phyloP scores from a whole-genome alignment of 805 yeast genomes.

The Ogataea allantospora region DNA sequence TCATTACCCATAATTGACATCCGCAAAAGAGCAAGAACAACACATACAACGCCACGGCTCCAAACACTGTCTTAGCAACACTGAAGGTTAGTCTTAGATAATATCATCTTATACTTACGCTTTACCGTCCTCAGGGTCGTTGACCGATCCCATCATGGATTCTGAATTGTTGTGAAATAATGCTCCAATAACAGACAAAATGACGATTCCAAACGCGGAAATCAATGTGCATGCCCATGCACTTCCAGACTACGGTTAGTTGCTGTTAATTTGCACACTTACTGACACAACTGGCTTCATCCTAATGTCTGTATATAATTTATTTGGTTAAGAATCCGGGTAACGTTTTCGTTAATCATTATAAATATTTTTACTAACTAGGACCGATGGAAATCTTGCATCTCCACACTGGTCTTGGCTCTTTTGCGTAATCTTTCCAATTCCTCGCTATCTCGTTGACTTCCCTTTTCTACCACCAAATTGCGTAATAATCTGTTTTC shows the following conservation, averaged over 20 bases:
- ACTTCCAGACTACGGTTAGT: conserved; percentile 54
- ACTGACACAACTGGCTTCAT: conserved; percentile 36
- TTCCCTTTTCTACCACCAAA: conserved; percentile 78
- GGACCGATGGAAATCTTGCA: conserved; percentile 7
- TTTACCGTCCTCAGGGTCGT: conserved; percentile 89
- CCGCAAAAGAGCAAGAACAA: conserved; percentile 88
- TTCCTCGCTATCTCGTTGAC: conserved; percentile 50
- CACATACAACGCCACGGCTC: conserved; percentile 82
- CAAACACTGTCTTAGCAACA: conserved; percentile 86
- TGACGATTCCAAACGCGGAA: conserved; percentile 89
- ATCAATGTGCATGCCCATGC: conserved; percentile 96
- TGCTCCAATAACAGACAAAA: conserved; percentile 79
- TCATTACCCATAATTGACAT: conserved; percentile 66
- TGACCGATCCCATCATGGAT: conserved; percentile 86
- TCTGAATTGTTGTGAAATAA: conserved; percentile 81
- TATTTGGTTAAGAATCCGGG: too few species aligned
- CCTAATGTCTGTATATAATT: too few species aligned
- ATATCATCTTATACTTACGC: conserved; percentile 46
- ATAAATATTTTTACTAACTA: neutral
- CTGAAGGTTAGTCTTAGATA: conserved; percentile 29
- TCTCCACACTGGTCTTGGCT: conserved; percentile 36
- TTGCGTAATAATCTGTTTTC: conserved; percentile 84
- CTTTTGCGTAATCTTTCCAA: conserved; percentile 50
- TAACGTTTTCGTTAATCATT: conserved; percentile 6
- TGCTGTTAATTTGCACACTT: conserved; percentile 12